Conservation (phyloP, 768 basidiomycete genomes). For the Trametes punicea region DNA sequence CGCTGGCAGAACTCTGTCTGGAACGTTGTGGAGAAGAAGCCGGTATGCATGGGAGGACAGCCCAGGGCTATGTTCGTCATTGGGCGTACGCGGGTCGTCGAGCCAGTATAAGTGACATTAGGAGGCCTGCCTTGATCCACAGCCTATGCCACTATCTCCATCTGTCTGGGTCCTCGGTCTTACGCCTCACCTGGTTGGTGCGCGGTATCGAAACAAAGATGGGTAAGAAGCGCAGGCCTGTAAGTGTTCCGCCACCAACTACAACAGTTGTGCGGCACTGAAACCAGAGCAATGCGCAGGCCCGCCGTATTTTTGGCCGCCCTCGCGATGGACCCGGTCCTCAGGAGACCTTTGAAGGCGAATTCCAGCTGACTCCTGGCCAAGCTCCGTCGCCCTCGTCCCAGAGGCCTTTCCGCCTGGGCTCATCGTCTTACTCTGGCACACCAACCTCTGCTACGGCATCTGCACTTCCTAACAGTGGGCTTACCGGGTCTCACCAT, state of each 20-base stretch:
- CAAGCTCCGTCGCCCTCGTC: not conserved
- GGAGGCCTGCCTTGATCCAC: not conserved
- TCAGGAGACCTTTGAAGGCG: conserved; percentile 7
- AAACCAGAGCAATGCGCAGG: not conserved
- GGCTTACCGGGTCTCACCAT: not conserved
- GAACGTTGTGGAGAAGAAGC: conserved; percentile 8
- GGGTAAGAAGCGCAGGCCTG: conserved; percentile 11
- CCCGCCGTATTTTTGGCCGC: conserved; percentile 14
- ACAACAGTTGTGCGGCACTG: not conserved
- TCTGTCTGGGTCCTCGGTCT: not conserved
- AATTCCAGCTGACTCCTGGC: conserved; percentile 1
- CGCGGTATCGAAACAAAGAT: not conserved
- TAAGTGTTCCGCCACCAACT: not conserved
- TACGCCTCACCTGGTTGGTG: not conserved
- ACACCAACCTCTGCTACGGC: not conserved
- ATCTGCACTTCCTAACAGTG: not conserved
- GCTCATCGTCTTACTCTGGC: not conserved
- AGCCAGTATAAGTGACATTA: not conserved
- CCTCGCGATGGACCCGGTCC: conserved; percentile 9
- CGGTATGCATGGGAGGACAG: not conserved
- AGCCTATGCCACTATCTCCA: not conserved
- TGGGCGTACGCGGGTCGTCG: conserved; percentile 1
- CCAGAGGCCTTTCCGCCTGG: not conserved
- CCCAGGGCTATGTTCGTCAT: conserved; percentile 11
- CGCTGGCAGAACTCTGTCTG: not conserved